Conservation (phyloP, 176 grass and related monocot genomes). For the Oryza nivara region DNA sequence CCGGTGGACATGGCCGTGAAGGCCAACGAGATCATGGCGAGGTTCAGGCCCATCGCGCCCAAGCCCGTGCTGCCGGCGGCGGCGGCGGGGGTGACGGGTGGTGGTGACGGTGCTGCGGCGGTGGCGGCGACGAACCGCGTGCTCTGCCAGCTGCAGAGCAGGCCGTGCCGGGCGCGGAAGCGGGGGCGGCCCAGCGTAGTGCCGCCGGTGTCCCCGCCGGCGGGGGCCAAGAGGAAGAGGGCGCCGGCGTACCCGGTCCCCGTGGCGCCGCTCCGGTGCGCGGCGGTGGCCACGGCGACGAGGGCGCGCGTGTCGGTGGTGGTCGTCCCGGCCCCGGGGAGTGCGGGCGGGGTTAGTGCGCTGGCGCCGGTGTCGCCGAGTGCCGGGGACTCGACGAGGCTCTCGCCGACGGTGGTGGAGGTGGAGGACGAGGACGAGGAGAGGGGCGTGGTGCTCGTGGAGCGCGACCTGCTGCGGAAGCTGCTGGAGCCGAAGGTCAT, state of each 20-base stretch:
- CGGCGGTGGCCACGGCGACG: constrained; percentile 40
- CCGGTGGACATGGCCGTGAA: constrained; percentile 75
- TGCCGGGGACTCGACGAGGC: constrained; percentile 26
- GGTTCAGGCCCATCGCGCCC: constrained; percentile 94
- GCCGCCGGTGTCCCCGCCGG: background rate
- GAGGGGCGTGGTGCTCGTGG: constrained; percentile 50
- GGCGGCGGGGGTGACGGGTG: background rate
- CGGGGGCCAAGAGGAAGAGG: constrained; percentile 49
- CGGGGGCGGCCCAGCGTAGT: constrained; percentile 52
- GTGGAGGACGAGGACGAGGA: background rate
- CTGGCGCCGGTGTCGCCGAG: background rate
- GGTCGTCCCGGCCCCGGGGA: background rate
- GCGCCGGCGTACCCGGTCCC: constrained; percentile 31
- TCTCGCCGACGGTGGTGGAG: constrained; percentile 22
- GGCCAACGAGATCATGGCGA: constrained; percentile 90
- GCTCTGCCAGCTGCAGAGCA: constrained; percentile 63
- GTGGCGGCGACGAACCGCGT: constrained; percentile 29
- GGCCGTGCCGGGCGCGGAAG: constrained; percentile 72
- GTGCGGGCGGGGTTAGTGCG: constrained; percentile 12
- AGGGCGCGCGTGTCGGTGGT: constrained; percentile 34
- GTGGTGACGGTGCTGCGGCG: constrained; percentile 13
- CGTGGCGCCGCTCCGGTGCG: constrained; percentile 32
- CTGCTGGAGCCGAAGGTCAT: constrained; percentile 80
- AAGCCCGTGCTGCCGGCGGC: constrained; percentile 52
- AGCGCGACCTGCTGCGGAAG: constrained; percentile 84